Evolutionary conservation across 116 monocot genomes (phyloP).

Genomic region (Dioscorea cayenensis): DNA sequence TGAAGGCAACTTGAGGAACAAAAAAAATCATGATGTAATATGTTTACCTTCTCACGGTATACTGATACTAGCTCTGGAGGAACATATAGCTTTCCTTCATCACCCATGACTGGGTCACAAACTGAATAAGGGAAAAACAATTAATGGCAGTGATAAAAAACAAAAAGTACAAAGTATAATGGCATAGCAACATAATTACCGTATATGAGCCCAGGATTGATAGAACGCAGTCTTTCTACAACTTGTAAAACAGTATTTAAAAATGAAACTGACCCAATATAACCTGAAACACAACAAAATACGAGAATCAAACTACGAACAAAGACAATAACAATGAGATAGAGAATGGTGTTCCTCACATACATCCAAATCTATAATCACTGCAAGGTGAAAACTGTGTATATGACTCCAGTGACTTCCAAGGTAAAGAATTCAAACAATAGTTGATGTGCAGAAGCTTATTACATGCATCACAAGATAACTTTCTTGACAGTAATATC

Average conservation of each 20-base stretch:
- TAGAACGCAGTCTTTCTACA: constrained; percentile 71
- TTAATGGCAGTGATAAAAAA: constrained; percentile 4
- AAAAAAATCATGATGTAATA: background rate
- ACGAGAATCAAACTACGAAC: background rate
- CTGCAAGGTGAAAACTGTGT: too few species aligned
- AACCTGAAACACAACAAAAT: constrained; percentile 52
- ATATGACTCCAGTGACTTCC: too few species aligned
- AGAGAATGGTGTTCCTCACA: background rate
- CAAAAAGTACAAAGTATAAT: background rate
- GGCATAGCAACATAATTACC: constrained; percentile 32
- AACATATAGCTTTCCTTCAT: constrained; percentile 97
- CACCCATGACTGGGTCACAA: constrained; percentile 98
- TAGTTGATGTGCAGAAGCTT: too few species aligned
- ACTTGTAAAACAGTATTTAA: constrained; percentile 74
- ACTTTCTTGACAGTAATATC: too few species aligned
- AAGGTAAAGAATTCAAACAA: too few species aligned
- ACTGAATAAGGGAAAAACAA: constrained; percentile 20
- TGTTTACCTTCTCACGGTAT: constrained; percentile 74
- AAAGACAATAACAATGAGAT: background rate
- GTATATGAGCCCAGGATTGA: constrained; percentile 86
- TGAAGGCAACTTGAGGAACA: background rate
- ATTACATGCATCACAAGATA: too few species aligned
- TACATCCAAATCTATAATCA: too few species aligned
- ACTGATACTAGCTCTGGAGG: constrained; percentile 73
- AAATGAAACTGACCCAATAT: constrained; percentile 96